Conservation (phyloP, 495 filamentous ascomycete species). For the Penicillium pancosmium region DNA sequence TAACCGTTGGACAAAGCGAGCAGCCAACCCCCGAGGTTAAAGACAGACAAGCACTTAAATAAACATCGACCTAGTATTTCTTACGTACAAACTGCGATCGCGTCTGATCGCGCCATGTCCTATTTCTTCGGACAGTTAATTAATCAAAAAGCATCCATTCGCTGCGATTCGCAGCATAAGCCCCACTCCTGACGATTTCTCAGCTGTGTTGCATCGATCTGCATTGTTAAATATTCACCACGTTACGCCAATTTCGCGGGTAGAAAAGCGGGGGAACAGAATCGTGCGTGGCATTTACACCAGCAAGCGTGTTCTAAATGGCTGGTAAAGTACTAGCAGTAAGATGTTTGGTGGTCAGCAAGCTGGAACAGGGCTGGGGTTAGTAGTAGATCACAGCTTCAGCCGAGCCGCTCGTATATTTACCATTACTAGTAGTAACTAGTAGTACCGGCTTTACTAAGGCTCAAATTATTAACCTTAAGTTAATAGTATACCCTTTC, state of each 20-base stretch:
- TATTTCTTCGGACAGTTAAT: slow-evolving; percentile 1
- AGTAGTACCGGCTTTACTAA: no score
- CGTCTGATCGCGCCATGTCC: slow-evolving; percentile 18
- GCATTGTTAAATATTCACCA: neutral
- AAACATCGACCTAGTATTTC: neutral
- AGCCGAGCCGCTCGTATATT: no score
- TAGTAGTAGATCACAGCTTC: no score
- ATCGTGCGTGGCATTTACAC: neutral
- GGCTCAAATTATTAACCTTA: no score
- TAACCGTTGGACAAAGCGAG: neutral
- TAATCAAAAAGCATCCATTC: slow-evolving; percentile 11
- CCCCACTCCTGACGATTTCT: slow-evolving; percentile 17
- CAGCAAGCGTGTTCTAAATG: neutral
- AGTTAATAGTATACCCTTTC: no score
- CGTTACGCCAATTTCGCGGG: neutral
- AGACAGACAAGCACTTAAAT: slow-evolving; percentile 1
- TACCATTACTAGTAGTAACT: no score
- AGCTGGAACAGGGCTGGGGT: neutral
- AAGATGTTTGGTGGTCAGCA: neutral
- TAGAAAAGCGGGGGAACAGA: neutral
- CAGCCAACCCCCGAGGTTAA: neutral
- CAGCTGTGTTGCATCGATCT: slow-evolving; percentile 5
- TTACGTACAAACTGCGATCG: neutral
- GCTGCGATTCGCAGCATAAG: slow-evolving; percentile 19
- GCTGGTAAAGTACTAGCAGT: neutral